These are phyloP conservation scores for Elsinoe batatas DNA, from an alignment of 2,329 filamentous ascomycete species.

Conservation along the genomic window DNA sequence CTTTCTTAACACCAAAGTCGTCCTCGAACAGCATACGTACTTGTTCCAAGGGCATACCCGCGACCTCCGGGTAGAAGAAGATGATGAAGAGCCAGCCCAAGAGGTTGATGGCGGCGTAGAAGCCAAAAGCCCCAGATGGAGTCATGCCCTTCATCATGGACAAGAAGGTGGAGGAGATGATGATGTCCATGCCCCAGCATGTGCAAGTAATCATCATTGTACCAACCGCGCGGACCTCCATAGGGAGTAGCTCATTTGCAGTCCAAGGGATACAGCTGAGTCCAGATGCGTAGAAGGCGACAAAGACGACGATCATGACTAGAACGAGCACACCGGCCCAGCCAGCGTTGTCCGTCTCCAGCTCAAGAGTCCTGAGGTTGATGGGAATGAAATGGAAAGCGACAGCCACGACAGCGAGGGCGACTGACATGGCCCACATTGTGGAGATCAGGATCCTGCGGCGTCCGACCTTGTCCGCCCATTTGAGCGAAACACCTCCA, in stretches of 20 bases:
- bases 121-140: slow-evolving; percentile 42
- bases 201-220: slow-evolving; percentile 40
- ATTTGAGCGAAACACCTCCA: slow-evolving; percentile 38
- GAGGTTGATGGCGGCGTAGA: slow-evolving; percentile 43
- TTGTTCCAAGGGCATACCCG: slow-evolving; percentile 46
- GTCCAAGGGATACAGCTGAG: slow-evolving; percentile 42
- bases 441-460: slow-evolving; percentile 37
- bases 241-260: slow-evolving; percentile 37
- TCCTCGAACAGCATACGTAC: slow-evolving; percentile 43
- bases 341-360: slow-evolving; percentile 24
- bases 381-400: slow-evolving; percentile 40
- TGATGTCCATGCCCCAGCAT: slow-evolving; percentile 38
- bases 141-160: slow-evolving; percentile 43
- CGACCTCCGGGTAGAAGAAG: slow-evolving; percentile 45
- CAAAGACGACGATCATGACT: slow-evolving; percentile 36
- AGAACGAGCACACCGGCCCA: slow-evolving; percentile 30
- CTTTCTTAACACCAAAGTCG: slow-evolving; percentile 27
- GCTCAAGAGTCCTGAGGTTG: slow-evolving; percentile 32
- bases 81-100: slow-evolving; percentile 37
- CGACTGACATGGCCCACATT: slow-evolving; percentile 36
- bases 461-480: slow-evolving; percentile 39
- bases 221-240: slow-evolving; percentile 42
- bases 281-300: slow-evolving; percentile 36
- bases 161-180: slow-evolving; percentile 42
- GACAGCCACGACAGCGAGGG: slow-evolving; percentile 35